Evolutionary conservation across 2,329 filamentous ascomycete species (phyloP), one percentile per base, ranked within the genome.

Genomic region (Neoscytalidium dimidiatum): DNA sequence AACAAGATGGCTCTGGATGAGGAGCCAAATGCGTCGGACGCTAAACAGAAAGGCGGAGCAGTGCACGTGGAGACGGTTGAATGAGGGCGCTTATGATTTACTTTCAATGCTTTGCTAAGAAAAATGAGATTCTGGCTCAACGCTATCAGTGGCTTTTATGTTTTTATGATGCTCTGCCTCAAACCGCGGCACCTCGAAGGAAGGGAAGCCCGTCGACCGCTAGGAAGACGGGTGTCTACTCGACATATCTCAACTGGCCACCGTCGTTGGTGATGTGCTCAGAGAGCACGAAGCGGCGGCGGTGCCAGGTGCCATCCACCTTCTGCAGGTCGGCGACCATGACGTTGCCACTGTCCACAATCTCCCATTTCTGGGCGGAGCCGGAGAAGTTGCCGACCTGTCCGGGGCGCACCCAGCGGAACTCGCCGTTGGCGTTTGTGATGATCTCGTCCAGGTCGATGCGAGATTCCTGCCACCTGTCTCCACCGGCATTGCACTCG

Each of bases 311-410:
- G 28, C 58, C 58, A 35, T 62, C 21, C 14, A 62, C 58, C 38
- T 31, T 38, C 9, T n/a, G n/a, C 29, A 62, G 46, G 9, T 62
- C 58, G 29, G 58, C 58, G 8, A 38, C 29, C 44, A 62, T 38
- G 44, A 62, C 58, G 19, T 51, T 62, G 7, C 58, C 58, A 13
- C 13, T 23, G 33, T 62, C 58, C 17, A 62, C 58, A 13, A 62
- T 49, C 44, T 62, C 43, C 58, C 43, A 62, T 13, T 19, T 33
- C 44, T 38, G 14, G 28, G 58, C 58, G n/a, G 29, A 26, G 46
- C 58, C 58, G 31, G 29, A 38, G 46, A 62, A 62, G 58, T 62
- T 62, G 19, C 58, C 58, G 8, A 29, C 21, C 58, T 62, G 4
- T 19, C 58, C 58, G 28, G 29, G 44, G n/a, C 23, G 43, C 13